Percentiles rank a stretch among this genome's conserved stretches.
Conservation (phyloP, 2,329 filamentous ascomycete genomes). For the Nemania serpens region DNA sequence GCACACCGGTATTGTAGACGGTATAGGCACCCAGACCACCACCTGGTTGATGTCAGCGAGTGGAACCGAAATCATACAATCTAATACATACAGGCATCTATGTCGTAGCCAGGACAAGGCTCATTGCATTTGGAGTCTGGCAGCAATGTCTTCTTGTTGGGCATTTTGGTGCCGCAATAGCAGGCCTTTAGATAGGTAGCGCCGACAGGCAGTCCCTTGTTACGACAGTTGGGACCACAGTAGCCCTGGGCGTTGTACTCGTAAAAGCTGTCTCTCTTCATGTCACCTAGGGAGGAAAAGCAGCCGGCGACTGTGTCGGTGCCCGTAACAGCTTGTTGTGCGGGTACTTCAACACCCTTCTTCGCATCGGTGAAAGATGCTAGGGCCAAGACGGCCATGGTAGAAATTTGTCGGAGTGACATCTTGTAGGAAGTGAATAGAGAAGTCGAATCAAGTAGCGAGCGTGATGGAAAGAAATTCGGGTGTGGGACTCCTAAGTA, state of each 20-base stretch:
- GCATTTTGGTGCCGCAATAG: slow-evolving; percentile 74
- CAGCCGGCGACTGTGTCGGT: slow-evolving; percentile 56
- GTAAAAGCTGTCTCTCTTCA: slow-evolving; percentile 33
- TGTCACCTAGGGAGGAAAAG: slow-evolving; percentile 50
- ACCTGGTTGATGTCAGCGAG: slow-evolving; percentile 34
- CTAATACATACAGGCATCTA: slow-evolving; percentile 65
- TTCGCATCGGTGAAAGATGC: slow-evolving; percentile 31
- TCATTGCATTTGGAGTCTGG: slow-evolving; percentile 65
- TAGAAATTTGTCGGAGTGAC: slow-evolving; percentile 36
- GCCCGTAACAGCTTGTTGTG: slow-evolving; percentile 42
- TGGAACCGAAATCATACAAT: slow-evolving; percentile 19
- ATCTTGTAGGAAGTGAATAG: slow-evolving; percentile 27
- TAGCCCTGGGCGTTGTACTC: slow-evolving; percentile 48
- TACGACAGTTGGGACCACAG: slow-evolving; percentile 50
- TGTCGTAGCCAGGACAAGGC: slow-evolving; percentile 65
- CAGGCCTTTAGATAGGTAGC: slow-evolving; percentile 68
- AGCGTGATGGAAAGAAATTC: neutral
- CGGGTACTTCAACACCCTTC: slow-evolving; percentile 43
- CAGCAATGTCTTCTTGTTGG: slow-evolving; percentile 59
- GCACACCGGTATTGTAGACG: slow-evolving; percentile 56
- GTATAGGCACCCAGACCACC: slow-evolving; percentile 53
- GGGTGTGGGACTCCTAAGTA: neutral
- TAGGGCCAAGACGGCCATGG: slow-evolving; percentile 37
- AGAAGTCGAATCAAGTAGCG: slow-evolving; percentile 12
- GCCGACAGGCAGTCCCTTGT: slow-evolving; percentile 59